Conservation (phyloP, 2,329 filamentous ascomycete species). For the Aaosphaeria pasadenensis region DNA sequence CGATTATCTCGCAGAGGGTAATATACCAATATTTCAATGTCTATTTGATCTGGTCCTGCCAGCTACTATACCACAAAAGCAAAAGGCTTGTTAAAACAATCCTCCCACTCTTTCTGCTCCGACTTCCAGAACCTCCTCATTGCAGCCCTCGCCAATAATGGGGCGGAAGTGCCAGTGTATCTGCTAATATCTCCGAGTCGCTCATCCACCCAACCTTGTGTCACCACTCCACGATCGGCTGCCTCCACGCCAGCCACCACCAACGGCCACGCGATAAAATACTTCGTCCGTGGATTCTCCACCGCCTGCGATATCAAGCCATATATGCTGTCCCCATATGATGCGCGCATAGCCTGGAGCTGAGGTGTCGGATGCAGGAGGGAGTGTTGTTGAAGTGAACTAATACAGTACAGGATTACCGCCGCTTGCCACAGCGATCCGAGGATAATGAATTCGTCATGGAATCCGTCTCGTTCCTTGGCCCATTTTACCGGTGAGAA, state of each 20-base stretch:
- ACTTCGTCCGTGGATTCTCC: neutral
- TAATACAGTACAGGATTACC: constrained; percentile 24
- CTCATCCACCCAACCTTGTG: constrained; percentile 17
- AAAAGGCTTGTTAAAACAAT: constrained; percentile 24
- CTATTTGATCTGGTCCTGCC: no score
- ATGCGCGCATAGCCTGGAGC: neutral
- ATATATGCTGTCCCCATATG: neutral
- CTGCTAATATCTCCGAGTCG: constrained; percentile 13
- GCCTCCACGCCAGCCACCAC: constrained; percentile 26
- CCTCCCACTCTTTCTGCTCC: constrained; percentile 21
- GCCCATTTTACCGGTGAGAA: constrained; percentile 26
- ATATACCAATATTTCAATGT: no score
- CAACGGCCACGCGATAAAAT: constrained; percentile 22
- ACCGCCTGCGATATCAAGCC: neutral
- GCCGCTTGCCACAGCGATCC: constrained; percentile 22
- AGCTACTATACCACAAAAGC: constrained; percentile 16
- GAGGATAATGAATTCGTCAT: constrained; percentile 19
- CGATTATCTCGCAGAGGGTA: no score
- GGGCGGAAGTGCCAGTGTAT: constrained; percentile 16
- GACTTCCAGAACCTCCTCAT: constrained; percentile 23
- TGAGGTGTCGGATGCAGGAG: neutral
- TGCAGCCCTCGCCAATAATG: constrained; percentile 17
- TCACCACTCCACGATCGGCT: constrained; percentile 11
- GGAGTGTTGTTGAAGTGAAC: constrained; percentile 16
- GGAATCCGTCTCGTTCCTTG: constrained; percentile 7